Conservation (phyloP, 2,329 filamentous ascomycete species). For the Domatiomyces catenatus region DNA sequence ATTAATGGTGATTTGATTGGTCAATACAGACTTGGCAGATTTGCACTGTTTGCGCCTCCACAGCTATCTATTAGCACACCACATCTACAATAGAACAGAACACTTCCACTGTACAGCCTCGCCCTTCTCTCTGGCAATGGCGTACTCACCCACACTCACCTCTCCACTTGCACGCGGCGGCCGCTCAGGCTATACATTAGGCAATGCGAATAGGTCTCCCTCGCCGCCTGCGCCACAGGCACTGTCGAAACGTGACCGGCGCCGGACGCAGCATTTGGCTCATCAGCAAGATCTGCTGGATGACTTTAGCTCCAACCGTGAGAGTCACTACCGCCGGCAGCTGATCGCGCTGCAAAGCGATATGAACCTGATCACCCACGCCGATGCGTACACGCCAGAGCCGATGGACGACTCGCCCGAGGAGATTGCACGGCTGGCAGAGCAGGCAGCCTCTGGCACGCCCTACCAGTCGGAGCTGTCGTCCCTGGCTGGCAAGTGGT, state of each 20-base stretch:
- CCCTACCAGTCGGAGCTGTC: slow-evolving; percentile 54
- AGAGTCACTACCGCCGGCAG: slow-evolving; percentile 74
- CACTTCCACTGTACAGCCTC: neutral
- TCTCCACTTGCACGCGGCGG: slow-evolving; percentile 19
- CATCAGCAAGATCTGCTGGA: slow-evolving; percentile 61
- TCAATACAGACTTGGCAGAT: neutral
- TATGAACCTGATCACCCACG: slow-evolving; percentile 68
- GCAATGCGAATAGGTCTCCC: slow-evolving; percentile 10
- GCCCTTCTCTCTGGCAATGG: slow-evolving; percentile 18
- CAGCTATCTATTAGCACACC: neutral
- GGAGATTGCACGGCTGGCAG: slow-evolving; percentile 49
- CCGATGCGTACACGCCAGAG: slow-evolving; percentile 61
- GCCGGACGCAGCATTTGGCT: slow-evolving; percentile 67
- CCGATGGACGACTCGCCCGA: slow-evolving; percentile 52
- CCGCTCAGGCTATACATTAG: slow-evolving; percentile 3
- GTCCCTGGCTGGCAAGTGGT: slow-evolving; percentile 58
- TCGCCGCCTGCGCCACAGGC: slow-evolving; percentile 29
- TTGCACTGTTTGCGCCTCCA: neutral
- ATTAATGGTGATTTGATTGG: neutral
- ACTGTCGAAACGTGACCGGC: slow-evolving; percentile 75
- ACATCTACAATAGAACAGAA: neutral
- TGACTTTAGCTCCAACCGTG: slow-evolving; percentile 64
- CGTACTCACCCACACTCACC: slow-evolving; percentile 25
- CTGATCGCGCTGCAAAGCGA: slow-evolving; percentile 84
- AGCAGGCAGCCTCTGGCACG: slow-evolving; percentile 40